Conservation (phyloP, 305 asterid genomes). For the Euphrasia arctica region DNA sequence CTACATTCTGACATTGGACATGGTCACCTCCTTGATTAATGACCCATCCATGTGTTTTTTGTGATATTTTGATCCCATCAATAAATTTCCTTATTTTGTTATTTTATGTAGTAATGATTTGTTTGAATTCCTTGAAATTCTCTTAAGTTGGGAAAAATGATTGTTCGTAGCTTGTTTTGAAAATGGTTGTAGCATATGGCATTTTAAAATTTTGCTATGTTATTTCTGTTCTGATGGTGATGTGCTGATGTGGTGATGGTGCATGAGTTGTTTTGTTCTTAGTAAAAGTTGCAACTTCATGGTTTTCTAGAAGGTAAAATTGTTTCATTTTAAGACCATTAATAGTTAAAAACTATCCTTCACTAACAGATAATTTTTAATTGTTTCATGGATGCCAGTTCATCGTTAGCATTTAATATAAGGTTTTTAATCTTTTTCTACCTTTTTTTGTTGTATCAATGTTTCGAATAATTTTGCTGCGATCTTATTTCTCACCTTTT, state of each 20-base stretch:
- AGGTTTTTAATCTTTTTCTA: not conserved
- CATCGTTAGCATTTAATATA: not conserved
- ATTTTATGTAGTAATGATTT: not conserved
- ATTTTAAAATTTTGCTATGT: conserved; percentile 8
- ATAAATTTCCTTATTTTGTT: not conserved
- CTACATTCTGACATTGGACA: conserved; percentile 2
- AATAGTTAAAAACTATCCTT: conserved; percentile 10
- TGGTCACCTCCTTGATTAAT: conserved; percentile 6
- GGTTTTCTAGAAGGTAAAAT: conserved; percentile 1
- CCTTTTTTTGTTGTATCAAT: conserved; percentile 9
- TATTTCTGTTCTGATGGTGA: conserved; percentile 4
- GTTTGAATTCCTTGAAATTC: conserved; percentile 1
- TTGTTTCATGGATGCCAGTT: conserved; percentile 19
- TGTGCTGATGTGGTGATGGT: conserved; percentile 1
- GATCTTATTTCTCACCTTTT: not conserved
- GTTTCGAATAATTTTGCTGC: conserved; percentile 18
- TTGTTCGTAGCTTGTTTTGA: conserved; percentile 2
- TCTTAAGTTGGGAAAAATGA: not conserved
- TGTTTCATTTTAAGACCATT: conserved; percentile 19
- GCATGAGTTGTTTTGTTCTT: conserved; percentile 18
- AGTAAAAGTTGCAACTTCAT: conserved; percentile 15
- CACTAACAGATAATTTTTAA: not conserved
- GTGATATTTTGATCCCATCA: not conserved
- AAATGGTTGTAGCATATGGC: conserved; percentile 1
- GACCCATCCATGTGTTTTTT: not conserved